These are phyloP conservation scores for Metarhizium robertsii DNA, from an alignment of 2,329 filamentous ascomycete species.

Conservation along the genomic window DNA sequence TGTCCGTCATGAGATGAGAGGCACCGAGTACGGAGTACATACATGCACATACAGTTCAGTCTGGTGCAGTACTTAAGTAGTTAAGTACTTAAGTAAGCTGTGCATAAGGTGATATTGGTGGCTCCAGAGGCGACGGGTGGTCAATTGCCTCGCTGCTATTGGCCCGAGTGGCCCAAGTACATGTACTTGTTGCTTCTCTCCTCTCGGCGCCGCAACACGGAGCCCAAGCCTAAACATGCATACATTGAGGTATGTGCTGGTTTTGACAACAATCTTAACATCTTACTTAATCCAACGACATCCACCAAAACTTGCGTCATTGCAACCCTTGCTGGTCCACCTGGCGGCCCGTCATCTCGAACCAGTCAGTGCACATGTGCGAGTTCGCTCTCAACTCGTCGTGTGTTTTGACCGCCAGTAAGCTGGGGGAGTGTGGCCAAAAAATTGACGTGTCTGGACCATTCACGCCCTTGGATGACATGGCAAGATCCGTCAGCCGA, in stretches of 20 bases:
- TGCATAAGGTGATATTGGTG: too few relatives aligned
- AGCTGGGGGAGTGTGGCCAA: too few relatives aligned
- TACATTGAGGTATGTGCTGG: too few relatives aligned
- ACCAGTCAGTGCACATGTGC: not conserved
- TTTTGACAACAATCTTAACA: too few relatives aligned
- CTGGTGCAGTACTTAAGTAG: too few relatives aligned
- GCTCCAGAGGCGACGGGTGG: not conserved
- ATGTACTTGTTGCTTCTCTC: not conserved
- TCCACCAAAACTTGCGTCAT: not conserved
- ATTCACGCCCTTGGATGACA: not conserved
- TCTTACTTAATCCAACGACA: not conserved
- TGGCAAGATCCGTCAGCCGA: not conserved
- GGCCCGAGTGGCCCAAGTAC: not conserved
- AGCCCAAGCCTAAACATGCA: too few relatives aligned
- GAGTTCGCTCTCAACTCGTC: too few relatives aligned
- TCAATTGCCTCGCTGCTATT: constrained; percentile 2
- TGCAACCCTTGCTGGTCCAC: not conserved
- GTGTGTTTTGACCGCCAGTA: too few relatives aligned
- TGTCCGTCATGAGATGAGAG: too few relatives aligned
- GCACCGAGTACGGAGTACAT: too few relatives aligned
- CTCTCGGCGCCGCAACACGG: not conserved
- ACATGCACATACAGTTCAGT: too few relatives aligned
- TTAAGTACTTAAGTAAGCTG: too few relatives aligned
- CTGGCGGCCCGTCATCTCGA: not conserved
- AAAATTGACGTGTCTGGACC: not conserved